Evolutionary conservation across 2,329 filamentous ascomycete genomes (phyloP), one percentile per base, ranked within the genome.

Genomic region (Metarhizium sp.): DNA sequence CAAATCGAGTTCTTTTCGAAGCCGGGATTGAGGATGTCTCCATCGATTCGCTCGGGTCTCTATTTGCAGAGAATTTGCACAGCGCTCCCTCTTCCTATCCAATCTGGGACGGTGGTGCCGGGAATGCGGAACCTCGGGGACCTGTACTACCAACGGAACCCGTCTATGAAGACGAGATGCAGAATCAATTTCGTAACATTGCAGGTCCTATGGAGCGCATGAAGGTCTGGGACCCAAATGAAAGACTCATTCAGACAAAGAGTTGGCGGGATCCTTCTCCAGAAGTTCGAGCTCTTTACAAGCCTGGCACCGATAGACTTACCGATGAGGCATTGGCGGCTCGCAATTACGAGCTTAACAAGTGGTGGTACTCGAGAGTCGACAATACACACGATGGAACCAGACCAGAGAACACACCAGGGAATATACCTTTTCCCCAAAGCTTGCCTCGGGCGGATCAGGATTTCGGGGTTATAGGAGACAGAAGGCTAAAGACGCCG

Each of bases 251-350:
- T 13, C 18, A 16, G 47, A 25, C n/a, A 30, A 32, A 50, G 25
- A 56, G 49, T 46, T 55, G 46, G 53, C 25, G 55, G 46, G n/a
- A 53, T 34, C 29, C 48, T 32, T 40, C 51, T 48, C 29, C 42
- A 13, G 40, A 46, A 25, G 20, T 47, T 45, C 38, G 48, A 52
- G 36, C 55, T 25, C 2, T 53, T 38, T 60, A 58, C 52, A 54
- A 60, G 54, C 52, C 57, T 29, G 59, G 52, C 13, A 62, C 66
- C 6, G 58, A 56, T 50, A 57, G 58, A 6, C 54, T 60, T 50
- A 59, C 63, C 29, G 57, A 61, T 30, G 65, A 66, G 11, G 57
- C 65, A 46, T 66, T 30, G 47, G 36, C 34, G 7, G 58, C 47
- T 16, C 56, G 54, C 29, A 54, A 53, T 43, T 13, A 18, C 10